phyloP scores from a whole-genome alignment of 1,284 basidiomycete genomes.

The Paramarasmius palmivorus region DNA sequence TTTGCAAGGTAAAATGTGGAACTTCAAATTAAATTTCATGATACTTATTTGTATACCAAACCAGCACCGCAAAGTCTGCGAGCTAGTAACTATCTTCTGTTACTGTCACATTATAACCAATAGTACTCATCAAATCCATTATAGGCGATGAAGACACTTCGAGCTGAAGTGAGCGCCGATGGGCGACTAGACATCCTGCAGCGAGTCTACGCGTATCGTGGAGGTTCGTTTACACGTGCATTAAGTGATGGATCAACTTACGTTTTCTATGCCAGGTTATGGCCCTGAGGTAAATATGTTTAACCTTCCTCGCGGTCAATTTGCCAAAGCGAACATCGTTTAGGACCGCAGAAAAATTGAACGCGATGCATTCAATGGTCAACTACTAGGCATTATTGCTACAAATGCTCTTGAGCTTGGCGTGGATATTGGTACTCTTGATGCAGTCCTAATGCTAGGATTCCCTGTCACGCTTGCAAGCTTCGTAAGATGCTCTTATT shows the following conservation, averaged over 20 bases:
- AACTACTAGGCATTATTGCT: constrained; percentile 84
- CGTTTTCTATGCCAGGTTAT: neutral
- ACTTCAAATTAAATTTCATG: neutral
- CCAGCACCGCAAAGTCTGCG: constrained; percentile 84
- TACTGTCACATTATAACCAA: neutral
- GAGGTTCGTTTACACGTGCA: constrained; percentile 48
- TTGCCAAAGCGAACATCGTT: too few relatives aligned
- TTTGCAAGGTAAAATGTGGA: constrained; percentile 69
- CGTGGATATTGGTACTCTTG: constrained; percentile 87
- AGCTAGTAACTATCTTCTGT: constrained; percentile 54
- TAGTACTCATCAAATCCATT: neutral
- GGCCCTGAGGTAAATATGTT: neutral
- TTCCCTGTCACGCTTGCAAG: constrained; percentile 82
- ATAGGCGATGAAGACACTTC: constrained; percentile 80
- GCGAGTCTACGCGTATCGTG: constrained; percentile 83
- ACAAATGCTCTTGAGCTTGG: constrained; percentile 92
- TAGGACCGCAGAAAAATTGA: constrained; percentile 86
- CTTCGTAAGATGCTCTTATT: constrained; percentile 56
- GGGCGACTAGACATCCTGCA: constrained; percentile 78
- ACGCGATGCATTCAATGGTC: constrained; percentile 82
- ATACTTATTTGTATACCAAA: constrained; percentile 5
- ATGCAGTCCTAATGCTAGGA: constrained; percentile 89
- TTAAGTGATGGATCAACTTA: neutral
- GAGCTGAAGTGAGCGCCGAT: constrained; percentile 72
- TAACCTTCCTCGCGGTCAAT: too few relatives aligned